These are phyloP conservation scores for Ustilago trichophora DNA, from an alignment of 1,284 basidiomycete genomes.

Conservation along the genomic window DNA sequence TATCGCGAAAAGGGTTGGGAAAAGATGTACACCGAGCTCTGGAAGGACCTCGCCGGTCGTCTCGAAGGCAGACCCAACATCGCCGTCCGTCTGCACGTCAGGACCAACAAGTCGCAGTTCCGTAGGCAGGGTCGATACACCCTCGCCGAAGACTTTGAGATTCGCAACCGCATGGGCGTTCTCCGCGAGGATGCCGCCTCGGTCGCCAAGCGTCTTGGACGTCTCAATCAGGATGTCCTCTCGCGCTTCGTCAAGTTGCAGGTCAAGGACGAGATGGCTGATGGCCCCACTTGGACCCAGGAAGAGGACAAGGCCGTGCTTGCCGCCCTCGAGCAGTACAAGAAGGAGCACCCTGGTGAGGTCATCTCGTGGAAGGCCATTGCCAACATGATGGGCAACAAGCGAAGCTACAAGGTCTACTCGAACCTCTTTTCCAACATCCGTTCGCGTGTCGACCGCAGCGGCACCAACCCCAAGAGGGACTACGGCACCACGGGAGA, in stretches of 20 bases:
- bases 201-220: constrained; percentile 48
- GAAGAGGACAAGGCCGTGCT: constrained; percentile 49
- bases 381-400: constrained; percentile 41
- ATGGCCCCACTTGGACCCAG: constrained; percentile 29
- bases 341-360: constrained; percentile 41
- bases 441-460: constrained; percentile 31
- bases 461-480: constrained; percentile 15
- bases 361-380: constrained; percentile 45
- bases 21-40: constrained; percentile 46
- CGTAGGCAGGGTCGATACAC: constrained; percentile 42
- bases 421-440: constrained; percentile 42
- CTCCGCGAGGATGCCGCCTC: constrained; percentile 27
- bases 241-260: constrained; percentile 43
- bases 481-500: constrained; percentile 30
- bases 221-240: constrained; percentile 37
- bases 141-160: constrained; percentile 39
- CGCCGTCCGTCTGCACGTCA: constrained; percentile 39
- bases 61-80: constrained; percentile 44
- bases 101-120: constrained; percentile 43
- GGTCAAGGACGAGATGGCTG: constrained; percentile 36
- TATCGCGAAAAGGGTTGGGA: constrained; percentile 42
- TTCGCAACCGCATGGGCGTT: constrained; percentile 22
- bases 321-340: constrained; percentile 38
- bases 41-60: constrained; percentile 42
- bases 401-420: constrained; percentile 51